phyloP scores from a whole-genome alignment of 2,329 filamentous ascomycete species.

The Apiospora arundinis region DNA sequence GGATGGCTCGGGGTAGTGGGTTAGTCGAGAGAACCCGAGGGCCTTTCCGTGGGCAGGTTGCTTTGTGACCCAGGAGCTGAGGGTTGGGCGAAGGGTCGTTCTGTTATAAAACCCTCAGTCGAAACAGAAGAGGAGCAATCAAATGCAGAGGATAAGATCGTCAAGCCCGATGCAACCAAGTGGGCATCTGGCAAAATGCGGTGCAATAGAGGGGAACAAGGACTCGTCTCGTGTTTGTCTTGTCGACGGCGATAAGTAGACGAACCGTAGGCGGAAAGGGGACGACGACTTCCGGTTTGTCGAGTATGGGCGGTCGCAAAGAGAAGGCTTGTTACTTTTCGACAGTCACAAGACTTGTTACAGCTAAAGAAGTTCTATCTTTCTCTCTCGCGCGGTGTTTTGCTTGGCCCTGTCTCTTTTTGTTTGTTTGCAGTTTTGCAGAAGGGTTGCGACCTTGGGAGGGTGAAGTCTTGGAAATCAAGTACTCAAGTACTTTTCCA shows the following conservation, averaged over 20 bases:
- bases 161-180: conserved; percentile 22
- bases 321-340: conserved; percentile 11
- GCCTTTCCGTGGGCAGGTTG: background rate
- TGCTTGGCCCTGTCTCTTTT: conserved; percentile 12
- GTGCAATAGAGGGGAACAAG: conserved; percentile 9
- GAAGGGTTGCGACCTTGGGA: background rate
- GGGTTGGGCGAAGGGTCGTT: conserved; percentile 6
- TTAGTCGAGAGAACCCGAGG: conserved; percentile 7
- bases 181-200: conserved; percentile 18
- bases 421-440: conserved; percentile 12
- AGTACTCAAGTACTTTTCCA: conserved; percentile 20
- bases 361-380: background rate
- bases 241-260: conserved; percentile 1
- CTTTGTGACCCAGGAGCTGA: conserved; percentile 6
- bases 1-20: background rate
- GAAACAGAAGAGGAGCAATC: conserved; percentile 16
- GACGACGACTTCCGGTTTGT: background rate
- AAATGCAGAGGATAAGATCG: conserved; percentile 20
- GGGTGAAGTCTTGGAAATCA: conserved; percentile 7
- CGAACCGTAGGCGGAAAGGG: background rate
- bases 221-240: conserved; percentile 12
- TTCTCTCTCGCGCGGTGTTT: background rate
- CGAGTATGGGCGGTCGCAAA: conserved; percentile 7
- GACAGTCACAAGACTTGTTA: conserved; percentile 9
- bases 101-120: conserved; percentile 2